Evolutionary conservation across 2,329 filamentous ascomycete genomes (phyloP).

Genomic region (Cladophialophora carrionii): DNA sequence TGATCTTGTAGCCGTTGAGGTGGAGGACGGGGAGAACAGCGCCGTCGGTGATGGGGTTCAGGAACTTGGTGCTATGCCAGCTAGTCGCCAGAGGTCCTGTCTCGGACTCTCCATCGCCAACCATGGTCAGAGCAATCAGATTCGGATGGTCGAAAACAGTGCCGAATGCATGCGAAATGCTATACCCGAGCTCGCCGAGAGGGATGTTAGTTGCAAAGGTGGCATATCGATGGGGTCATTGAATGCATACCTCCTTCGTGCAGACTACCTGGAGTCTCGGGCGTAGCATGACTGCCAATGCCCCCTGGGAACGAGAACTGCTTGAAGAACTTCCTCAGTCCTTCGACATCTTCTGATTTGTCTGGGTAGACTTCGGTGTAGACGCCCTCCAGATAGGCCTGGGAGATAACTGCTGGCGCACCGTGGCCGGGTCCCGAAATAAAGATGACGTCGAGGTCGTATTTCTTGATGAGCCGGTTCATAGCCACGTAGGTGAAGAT

Average conservation of each 20-base stretch:
- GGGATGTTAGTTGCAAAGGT: not conserved
- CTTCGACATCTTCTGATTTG: conserved; percentile 68
- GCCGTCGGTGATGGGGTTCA: conserved; percentile 77
- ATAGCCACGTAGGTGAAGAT: conserved; percentile 82
- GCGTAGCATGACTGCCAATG: conserved; percentile 76
- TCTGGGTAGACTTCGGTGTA: conserved; percentile 78
- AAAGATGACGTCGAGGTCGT: conserved; percentile 72
- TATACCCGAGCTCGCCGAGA: conserved; percentile 70
- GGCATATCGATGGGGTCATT: not conserved
- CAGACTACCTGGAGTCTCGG: conserved; percentile 75
- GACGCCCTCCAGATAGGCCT: conserved; percentile 75
- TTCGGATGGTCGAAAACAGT: conserved; percentile 74
- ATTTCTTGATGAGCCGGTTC: conserved; percentile 80
- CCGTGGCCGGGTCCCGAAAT: conserved; percentile 78
- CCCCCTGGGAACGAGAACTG: conserved; percentile 81
- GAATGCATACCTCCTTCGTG: conserved; percentile 68
- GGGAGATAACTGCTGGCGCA: conserved; percentile 73
- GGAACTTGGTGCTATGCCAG: conserved; percentile 82
- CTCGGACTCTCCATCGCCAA: conserved; percentile 80
- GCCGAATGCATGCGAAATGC: conserved; percentile 77
- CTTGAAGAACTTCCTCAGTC: conserved; percentile 77
- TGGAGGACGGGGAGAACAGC: conserved; percentile 77
- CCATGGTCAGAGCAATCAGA: conserved; percentile 75
- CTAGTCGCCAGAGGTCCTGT: conserved; percentile 77
- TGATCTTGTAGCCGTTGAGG: conserved; percentile 84